Conservation (phyloP, 192 early-diverging fungal genomes). For the Backusella westeae region DNA sequence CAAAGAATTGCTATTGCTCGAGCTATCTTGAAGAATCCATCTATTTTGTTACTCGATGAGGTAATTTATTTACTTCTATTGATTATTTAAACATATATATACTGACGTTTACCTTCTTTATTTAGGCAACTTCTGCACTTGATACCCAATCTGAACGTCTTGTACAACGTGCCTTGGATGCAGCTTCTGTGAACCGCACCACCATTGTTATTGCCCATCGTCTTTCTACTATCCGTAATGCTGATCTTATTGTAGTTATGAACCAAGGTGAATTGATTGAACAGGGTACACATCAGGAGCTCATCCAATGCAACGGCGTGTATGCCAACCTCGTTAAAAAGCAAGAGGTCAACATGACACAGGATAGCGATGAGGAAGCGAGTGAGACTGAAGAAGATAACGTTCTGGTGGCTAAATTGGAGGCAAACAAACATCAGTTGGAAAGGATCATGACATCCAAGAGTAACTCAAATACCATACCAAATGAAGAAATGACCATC, state of each 20-base stretch:
- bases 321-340: slow-evolving; percentile 64
- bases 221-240: slow-evolving; percentile 83
- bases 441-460: not conserved
- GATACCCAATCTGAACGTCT: slow-evolving; percentile 76
- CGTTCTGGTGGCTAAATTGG: not conserved
- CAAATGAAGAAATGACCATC: not conserved
- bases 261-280: slow-evolving; percentile 66
- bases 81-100: slow-evolving; percentile 29
- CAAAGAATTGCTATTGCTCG: slow-evolving; percentile 95
- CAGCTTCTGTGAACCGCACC: slow-evolving; percentile 68
- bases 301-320: slow-evolving; percentile 57
- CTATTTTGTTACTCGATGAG: slow-evolving; percentile 81
- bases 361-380: not conserved
- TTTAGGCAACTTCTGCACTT: slow-evolving; percentile 74
- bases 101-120: slow-evolving; percentile 22
- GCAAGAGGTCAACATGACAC: slow-evolving; percentile 50
- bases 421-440: not conserved
- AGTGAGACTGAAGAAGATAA: not conserved
- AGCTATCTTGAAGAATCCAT: slow-evolving; percentile 82
- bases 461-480: not conserved
- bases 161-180: slow-evolving; percentile 81
- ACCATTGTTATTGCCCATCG: slow-evolving; percentile 91
- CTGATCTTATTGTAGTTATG: slow-evolving; percentile 86
- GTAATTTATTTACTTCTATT: not conserved
- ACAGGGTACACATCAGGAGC: slow-evolving; percentile 74